Percentiles rank a stretch among this genome's conserved stretches.
These are phyloP conservation scores for Syzygium syzygioides DNA, from an alignment of 441 rosid species.

Conservation along the genomic window DNA sequence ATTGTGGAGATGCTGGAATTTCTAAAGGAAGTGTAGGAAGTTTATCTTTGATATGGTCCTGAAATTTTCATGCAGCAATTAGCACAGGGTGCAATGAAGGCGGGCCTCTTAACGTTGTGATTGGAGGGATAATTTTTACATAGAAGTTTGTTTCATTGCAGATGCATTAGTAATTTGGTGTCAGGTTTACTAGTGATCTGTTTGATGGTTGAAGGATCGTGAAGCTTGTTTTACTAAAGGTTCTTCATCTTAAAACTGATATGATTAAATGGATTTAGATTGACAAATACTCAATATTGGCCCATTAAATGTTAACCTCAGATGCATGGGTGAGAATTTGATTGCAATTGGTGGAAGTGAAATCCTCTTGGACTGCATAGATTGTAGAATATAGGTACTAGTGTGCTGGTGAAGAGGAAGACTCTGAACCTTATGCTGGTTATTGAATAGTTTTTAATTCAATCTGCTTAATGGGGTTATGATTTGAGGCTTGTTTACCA, in stretches of 20 bases:
- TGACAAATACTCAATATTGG: background rate
- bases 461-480: background rate
- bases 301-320: background rate
- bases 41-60: background rate
- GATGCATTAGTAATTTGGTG: background rate
- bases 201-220: background rate
- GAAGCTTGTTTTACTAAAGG: background rate
- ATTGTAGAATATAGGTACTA: background rate
- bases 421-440: background rate
- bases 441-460: background rate
- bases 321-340: background rate
- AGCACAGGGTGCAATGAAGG: background rate
- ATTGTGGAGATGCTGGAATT: background rate
- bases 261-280: background rate
- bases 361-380: background rate
- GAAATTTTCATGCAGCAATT: background rate
- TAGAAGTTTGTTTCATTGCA: background rate
- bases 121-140: background rate
- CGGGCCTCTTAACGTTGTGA: background rate
- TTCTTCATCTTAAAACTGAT: background rate
- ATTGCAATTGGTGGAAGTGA: background rate
- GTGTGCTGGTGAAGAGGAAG: background rate
- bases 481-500: background rate
- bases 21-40: background rate
- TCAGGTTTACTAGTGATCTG: background rate